These are phyloP conservation scores for Sphaceloma murrayae DNA, from an alignment of 2,329 filamentous ascomycete genomes.

Conservation along the genomic window DNA sequence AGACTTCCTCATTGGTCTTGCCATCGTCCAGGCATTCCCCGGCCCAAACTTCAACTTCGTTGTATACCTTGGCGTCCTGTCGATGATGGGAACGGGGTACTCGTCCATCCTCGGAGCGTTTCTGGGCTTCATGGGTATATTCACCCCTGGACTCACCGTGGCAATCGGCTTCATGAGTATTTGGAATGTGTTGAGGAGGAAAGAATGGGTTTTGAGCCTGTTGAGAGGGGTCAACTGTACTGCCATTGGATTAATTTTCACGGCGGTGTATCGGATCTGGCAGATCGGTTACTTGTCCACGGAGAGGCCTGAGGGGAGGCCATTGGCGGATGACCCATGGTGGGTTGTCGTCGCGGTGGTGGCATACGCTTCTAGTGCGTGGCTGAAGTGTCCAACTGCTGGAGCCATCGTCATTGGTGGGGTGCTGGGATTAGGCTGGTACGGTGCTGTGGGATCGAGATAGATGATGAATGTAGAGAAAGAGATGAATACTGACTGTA, in stretches of 20 bases:
- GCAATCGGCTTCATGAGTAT: conserved; percentile 31
- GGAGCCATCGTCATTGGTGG: conserved; percentile 34
- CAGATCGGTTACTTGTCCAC: conserved; percentile 36
- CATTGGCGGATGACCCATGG: conserved; percentile 34
- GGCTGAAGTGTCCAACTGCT: conserved; percentile 34
- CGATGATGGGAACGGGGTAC: conserved; percentile 25
- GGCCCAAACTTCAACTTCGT: conserved; percentile 51
- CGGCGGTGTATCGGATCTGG: conserved; percentile 37
- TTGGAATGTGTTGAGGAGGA: conserved; percentile 32
- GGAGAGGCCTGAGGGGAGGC: conserved; percentile 28
- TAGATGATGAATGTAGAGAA: background rate
- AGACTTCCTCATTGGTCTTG: conserved; percentile 64
- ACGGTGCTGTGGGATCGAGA: conserved; percentile 25
- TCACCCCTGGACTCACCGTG: conserved; percentile 33
- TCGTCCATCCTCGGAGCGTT: conserved; percentile 30
- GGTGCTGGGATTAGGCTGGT: conserved; percentile 33
- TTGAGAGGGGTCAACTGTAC: conserved; percentile 35
- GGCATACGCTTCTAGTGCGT: conserved; percentile 33
- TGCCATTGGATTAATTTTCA: conserved; percentile 37
- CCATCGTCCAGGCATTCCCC: conserved; percentile 61
- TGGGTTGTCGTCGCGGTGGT: conserved; percentile 38
- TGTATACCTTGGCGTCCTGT: conserved; percentile 35
- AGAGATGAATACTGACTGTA: no score
- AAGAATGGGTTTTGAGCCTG: conserved; percentile 27
- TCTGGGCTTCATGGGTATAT: conserved; percentile 34